Percentiles rank a stretch among this genome's conserved stretches.
Evolutionary conservation across 257 asterid species (phyloP).

Genomic region (Cynanchum wilfordii): DNA sequence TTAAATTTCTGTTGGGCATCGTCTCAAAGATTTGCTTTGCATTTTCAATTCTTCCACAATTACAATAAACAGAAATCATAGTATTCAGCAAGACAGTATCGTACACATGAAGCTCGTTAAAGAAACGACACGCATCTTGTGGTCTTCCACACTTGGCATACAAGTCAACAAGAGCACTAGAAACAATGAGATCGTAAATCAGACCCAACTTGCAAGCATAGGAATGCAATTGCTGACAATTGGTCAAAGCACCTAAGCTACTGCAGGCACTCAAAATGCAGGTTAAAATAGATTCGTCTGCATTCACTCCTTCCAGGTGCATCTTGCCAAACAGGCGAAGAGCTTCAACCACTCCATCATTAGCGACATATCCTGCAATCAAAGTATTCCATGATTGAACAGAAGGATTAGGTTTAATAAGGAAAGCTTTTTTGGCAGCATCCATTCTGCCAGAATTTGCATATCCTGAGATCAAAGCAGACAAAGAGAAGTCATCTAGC

Average conservation of each 20-base stretch:
- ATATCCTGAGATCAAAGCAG: conserved; percentile 63
- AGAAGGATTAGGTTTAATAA: conserved; percentile 41
- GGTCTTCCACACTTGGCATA: conserved; percentile 64
- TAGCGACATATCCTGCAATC: conserved; percentile 66
- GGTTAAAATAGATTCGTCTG: conserved; percentile 57
- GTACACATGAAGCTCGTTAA: conserved; percentile 46
- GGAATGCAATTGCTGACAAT: conserved; percentile 53
- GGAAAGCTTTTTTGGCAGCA: conserved; percentile 58
- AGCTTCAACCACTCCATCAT: conserved; percentile 42
- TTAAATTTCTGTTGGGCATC: conserved; percentile 58
- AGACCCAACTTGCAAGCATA: conserved; percentile 47
- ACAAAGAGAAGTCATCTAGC: conserved; percentile 68
- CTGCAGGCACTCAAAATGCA: conserved; percentile 64
- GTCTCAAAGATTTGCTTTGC: conserved; percentile 53
- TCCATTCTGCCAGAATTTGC: conserved; percentile 56
- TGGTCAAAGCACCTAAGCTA: conserved; percentile 33
- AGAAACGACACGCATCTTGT: conserved; percentile 49
- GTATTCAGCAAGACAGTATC: conserved; percentile 73
- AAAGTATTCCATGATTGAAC: conserved; percentile 63
- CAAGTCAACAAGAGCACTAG: conserved; percentile 57
- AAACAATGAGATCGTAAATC: conserved; percentile 48
- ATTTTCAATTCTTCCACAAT: conserved; percentile 56
- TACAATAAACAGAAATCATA: conserved; percentile 65
- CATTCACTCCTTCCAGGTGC: conserved; percentile 42
- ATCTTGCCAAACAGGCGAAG: conserved; percentile 41